Evolutionary conservation across 371 early-diverging fungal species (phyloP), one percentile per base, ranked within the genome.

Genomic region (Mucor indicus): DNA sequence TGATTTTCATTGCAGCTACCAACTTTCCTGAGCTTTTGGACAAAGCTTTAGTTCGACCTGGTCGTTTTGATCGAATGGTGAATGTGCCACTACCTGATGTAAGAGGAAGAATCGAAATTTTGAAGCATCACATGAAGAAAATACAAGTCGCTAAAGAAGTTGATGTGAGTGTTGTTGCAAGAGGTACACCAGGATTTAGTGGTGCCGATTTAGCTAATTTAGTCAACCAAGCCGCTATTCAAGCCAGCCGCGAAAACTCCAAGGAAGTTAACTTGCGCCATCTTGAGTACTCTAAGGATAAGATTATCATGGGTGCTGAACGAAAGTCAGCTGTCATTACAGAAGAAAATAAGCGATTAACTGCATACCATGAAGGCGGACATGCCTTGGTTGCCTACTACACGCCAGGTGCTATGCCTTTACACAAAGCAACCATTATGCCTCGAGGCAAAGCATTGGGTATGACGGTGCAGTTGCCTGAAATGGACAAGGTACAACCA

Each of bases 21-120:
- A 99, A 99, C 71, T 92, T 95, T 36, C 98, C 99, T 2, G 99
- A 99, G 48, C 79, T 98, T 13, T 75, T 98, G 17, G 99, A 99
- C 64, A 92, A 94, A 50, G 99, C 99, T 1, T 77, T 99, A 45
- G 86, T 94, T 25, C 84, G 99, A 10, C 98, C 99, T 5, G 99
- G 99, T 12, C 84, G 99, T 16, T 99, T 99, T 65, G 99, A 99
- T 70, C 88, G 96, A 4, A 81, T 86, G 38, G 91, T 99, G n/a
- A 84, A 93, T 32, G 96, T 99, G 0, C 93, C 95, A 1, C 69
- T 96, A 16, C 99, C 99, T 2, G 99, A 98, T 67, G 93, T 95
- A 15, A 84, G 89, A 10, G 98, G 98, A n/a, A 82, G 99, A 19
- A 77, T 91, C 53, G 84, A 90, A 48, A 98, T 99, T 41, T 78